phyloP scores from a whole-genome alignment of 371 early-diverging fungal species.

The Phascolomyces articulosus region DNA sequence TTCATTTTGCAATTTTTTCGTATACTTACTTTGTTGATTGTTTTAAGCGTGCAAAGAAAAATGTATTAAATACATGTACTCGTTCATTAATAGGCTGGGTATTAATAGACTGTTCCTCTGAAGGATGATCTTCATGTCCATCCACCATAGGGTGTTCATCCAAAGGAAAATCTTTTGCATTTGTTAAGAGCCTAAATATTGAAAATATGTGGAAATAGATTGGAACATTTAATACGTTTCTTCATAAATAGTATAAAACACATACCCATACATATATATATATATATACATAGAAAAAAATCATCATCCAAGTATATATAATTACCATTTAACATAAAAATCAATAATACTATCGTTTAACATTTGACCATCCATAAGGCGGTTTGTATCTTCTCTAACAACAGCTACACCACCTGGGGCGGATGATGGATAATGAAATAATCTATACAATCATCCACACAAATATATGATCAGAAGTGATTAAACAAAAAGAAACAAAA shows the following conservation, averaged over 20 bases:
- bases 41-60: constrained; percentile 57
- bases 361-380: constrained; percentile 56
- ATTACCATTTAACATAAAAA: constrained; percentile 52
- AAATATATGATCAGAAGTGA: background rate
- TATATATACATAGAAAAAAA: background rate
- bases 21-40: constrained; percentile 19
- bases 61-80: constrained; percentile 57
- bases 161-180: background rate
- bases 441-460: constrained; percentile 10
- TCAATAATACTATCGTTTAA: constrained; percentile 66
- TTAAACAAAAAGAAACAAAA: background rate
- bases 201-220: too few species aligned
- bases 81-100: constrained; percentile 5
- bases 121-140: too few species aligned
- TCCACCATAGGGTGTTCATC: background rate
- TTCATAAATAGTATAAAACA: too few species aligned
- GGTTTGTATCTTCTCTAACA: constrained; percentile 38
- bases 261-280: background rate
- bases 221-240: too few species aligned
- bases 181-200: constrained; percentile 10
- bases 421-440: constrained; percentile 24
- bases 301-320: background rate
- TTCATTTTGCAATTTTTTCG: background rate
- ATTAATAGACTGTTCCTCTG: too few species aligned
- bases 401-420: constrained; percentile 34